These are phyloP conservation scores for Calocera viscosa DNA, from an alignment of 768 basidiomycete species.

Conservation along the genomic window DNA sequence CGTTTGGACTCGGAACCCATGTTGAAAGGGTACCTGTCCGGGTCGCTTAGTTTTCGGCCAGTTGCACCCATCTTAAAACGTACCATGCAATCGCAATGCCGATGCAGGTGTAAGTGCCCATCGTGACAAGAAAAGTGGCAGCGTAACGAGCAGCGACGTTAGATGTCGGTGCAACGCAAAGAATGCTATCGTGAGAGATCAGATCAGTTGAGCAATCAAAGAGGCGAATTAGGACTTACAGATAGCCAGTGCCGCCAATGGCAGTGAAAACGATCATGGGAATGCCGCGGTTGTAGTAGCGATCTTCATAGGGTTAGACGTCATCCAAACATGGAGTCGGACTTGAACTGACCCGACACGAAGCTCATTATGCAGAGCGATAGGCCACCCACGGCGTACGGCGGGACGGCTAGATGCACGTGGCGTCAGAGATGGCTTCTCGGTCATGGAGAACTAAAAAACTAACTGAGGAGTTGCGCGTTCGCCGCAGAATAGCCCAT, in stretches of 20 bases:
- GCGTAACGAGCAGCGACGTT: constrained; percentile 59
- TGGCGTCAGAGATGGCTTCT: not conserved
- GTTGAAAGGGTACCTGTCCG: constrained; percentile 27
- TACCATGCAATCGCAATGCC: constrained; percentile 69
- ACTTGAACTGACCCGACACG: constrained; percentile 54
- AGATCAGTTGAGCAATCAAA: not conserved
- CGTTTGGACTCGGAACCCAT: constrained; percentile 66
- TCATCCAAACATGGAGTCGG: constrained; percentile 26
- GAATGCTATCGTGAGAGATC: not conserved
- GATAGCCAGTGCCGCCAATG: not conserved
- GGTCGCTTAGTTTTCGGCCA: too few species aligned
- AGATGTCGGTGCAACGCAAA: constrained; percentile 32
- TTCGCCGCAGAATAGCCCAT: not conserved
- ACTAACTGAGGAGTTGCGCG: not conserved
- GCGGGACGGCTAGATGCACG: constrained; percentile 47
- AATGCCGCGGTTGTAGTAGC: not conserved
- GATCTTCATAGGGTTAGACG: constrained; percentile 1
- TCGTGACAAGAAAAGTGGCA: constrained; percentile 62
- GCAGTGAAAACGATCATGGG: not conserved
- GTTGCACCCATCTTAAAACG: constrained; percentile 22
- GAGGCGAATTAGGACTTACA: not conserved
- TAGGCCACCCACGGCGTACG: constrained; percentile 61
- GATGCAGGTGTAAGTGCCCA: constrained; percentile 65
- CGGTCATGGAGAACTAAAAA: not conserved
- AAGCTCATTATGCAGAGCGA: constrained; percentile 49